A percentile compares a stretch with the other conserved stretches of the same genome.
Conservation (phyloP, 495 filamentous ascomycete species). For the Viridothelium virens region DNA sequence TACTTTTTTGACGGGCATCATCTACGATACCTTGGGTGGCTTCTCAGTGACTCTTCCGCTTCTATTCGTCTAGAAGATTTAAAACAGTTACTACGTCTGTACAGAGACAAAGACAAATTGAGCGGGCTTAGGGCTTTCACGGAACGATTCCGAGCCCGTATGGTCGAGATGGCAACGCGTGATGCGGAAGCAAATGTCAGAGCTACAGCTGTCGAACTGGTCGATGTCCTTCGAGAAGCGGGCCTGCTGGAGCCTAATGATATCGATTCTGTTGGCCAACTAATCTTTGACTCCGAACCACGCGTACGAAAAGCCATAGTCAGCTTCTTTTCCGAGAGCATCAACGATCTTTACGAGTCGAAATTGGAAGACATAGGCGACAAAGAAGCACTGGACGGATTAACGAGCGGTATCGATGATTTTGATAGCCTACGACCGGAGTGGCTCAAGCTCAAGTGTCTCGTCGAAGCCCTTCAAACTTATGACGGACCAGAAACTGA, state of each 20-base stretch:
- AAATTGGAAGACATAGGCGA: conserved; percentile 78
- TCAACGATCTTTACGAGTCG: conserved; percentile 71
- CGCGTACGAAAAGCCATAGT: conserved; percentile 80
- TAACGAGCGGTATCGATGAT: conserved; percentile 56
- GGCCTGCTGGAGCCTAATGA: conserved; percentile 86
- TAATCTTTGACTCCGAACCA: conserved; percentile 80
- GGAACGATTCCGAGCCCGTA: conserved; percentile 74
- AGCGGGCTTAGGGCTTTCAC: conserved; percentile 77
- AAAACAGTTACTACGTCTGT: conserved; percentile 69
- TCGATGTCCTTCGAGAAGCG: conserved; percentile 71
- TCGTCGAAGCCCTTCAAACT: conserved; percentile 70
- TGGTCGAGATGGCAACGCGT: conserved; percentile 84
- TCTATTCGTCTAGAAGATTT: conserved; percentile 67
- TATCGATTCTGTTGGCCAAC: conserved; percentile 71
- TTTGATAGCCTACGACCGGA: conserved; percentile 63
- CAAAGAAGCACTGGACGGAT: conserved; percentile 65
- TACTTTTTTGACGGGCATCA: conserved; percentile 81
- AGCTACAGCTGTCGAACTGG: conserved; percentile 65
- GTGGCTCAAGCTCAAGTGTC: conserved; percentile 87
- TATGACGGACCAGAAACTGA: conserved; percentile 52
- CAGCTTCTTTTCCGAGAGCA: conserved; percentile 77
- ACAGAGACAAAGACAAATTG: conserved; percentile 66
- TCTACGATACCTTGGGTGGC: conserved; percentile 90
- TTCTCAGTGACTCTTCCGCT: conserved; percentile 68
- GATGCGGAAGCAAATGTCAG: conserved; percentile 75